A percentile compares a stretch with the other conserved stretches of the same genome.
These are phyloP conservation scores for Sanghuangporus weigelae DNA, from an alignment of 1,284 basidiomycete species.

Conservation along the genomic window DNA sequence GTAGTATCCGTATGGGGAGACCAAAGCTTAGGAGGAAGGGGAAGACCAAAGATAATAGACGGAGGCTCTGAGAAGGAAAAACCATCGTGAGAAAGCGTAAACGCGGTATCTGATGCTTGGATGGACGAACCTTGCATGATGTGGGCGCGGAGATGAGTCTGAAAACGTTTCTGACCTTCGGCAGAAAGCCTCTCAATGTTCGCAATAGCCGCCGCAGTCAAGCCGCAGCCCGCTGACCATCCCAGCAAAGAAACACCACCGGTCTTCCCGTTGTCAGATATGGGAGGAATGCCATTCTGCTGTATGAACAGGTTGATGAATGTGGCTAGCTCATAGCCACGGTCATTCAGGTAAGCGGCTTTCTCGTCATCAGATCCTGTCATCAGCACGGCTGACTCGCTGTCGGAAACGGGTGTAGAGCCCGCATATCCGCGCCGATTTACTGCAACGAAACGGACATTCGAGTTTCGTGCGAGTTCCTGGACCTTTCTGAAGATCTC, in stretches of 20 bases:
- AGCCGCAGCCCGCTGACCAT: neutral
- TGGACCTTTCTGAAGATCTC: slow-evolving; percentile 10
- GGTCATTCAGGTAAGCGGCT: slow-evolving; percentile 1
- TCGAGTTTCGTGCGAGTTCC: slow-evolving; percentile 19
- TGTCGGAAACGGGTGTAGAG: slow-evolving; percentile 23
- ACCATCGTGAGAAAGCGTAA: neutral
- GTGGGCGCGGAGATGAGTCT: neutral
- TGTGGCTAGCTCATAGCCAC: slow-evolving; percentile 9
- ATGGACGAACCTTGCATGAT: neutral
- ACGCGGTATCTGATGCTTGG: neutral
- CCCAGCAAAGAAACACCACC: slow-evolving; percentile 6
- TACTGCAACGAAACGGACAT: slow-evolving; percentile 25
- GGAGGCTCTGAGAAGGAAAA: neutral
- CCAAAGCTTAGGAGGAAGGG: neutral
- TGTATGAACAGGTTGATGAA: slow-evolving; percentile 16
- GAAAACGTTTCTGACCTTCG: neutral
- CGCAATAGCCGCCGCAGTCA: neutral
- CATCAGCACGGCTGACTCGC: slow-evolving; percentile 18
- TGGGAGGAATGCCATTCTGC: slow-evolving; percentile 2
- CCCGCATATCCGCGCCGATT: slow-evolving; percentile 29
- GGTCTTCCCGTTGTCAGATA: neutral
- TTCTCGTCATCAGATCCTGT: neutral
- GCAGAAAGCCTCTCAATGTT: neutral
- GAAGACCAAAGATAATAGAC: neutral
- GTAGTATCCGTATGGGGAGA: neutral